Base-by-base conservation (phyloP, 805 yeast species). In the Ogataea pini region DNA sequence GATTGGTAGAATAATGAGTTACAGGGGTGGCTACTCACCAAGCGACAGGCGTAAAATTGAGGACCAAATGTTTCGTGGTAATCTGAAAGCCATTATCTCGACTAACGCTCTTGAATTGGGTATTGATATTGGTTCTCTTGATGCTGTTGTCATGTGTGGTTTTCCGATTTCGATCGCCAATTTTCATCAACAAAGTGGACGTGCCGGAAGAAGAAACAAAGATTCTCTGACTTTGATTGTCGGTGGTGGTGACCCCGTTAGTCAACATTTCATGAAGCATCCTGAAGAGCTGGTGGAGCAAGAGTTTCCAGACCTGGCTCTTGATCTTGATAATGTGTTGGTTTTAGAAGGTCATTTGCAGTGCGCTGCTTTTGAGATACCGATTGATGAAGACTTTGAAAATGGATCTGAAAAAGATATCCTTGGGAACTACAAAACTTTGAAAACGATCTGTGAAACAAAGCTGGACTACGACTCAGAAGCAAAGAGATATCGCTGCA, bases 101-200 rank as follows among this genome's bases (percentile, higher is more conserved):
- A 94, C 99, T 0, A 90, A 91, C 67, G 99, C 99, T 0, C 70
- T 94, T 48, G 99, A 94, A 62, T 76, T 94, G 41, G 99, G 99
- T 50, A 88, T 94, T 44, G 99, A 94, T 72, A 86, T 94, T 52
- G 96, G 98, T 42, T 87, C 86, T 12, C 71, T 94, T 40, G 99
- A 94, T 66, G 90, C 96, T 0, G 98, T 91, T 0, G 69, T 94
- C 2, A 82, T 90, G 70, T 89, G 96, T 60, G 98, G 98, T 0
- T 94, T 94, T 54, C 99, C 99, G 0, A 71, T 82, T 17, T 86
- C 96, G 45, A 76, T 90, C 50, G 83, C 95, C 42, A 89, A 89
- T 52, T 79, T 94, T 62, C 89, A 91, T 58, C 99, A 94, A 67
- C 99, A 94, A 62, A 85, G 94, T 71, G 99, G 99, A 31, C 77